These are phyloP conservation scores for Entomophthora muscae DNA, from an alignment of 371 early-diverging fungal species.

Conservation along the genomic window DNA sequence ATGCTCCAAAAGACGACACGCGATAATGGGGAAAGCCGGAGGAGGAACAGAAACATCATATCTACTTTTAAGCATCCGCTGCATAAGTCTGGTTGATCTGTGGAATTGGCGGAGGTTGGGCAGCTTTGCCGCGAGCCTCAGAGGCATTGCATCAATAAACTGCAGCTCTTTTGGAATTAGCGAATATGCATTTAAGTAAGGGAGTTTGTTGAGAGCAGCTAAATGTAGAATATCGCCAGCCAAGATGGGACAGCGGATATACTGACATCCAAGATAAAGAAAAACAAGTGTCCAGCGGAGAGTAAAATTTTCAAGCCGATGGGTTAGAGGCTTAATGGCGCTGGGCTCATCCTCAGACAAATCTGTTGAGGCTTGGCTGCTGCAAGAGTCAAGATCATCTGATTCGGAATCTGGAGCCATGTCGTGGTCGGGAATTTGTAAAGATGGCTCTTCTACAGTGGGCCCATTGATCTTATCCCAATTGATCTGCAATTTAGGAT, in stretches of 20 bases:
- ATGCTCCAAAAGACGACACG: neutral
- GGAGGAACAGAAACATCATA: neutral
- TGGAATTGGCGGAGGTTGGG: neutral
- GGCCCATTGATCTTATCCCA: neutral
- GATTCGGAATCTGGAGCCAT: neutral
- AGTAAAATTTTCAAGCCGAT: neutral
- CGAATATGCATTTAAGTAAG: neutral
- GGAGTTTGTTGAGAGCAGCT: neutral
- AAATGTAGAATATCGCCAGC: neutral
- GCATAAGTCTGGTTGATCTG: neutral
- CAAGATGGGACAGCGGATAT: neutral
- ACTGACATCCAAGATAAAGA: neutral
- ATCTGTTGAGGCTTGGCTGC: neutral
- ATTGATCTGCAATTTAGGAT: neutral
- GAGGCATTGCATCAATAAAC: neutral
- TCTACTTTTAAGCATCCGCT: neutral
- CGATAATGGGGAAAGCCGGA: neutral
- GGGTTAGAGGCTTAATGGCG: neutral
- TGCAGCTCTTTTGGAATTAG: neutral
- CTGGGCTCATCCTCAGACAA: neutral
- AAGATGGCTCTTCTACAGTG: neutral
- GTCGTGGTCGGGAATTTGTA: neutral
- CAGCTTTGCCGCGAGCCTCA: neutral
- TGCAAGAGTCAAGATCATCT: neutral
- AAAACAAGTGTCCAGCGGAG: neutral